Conservation (phyloP, 306 rosid genomes). For the Cajanus cajan region DNA sequence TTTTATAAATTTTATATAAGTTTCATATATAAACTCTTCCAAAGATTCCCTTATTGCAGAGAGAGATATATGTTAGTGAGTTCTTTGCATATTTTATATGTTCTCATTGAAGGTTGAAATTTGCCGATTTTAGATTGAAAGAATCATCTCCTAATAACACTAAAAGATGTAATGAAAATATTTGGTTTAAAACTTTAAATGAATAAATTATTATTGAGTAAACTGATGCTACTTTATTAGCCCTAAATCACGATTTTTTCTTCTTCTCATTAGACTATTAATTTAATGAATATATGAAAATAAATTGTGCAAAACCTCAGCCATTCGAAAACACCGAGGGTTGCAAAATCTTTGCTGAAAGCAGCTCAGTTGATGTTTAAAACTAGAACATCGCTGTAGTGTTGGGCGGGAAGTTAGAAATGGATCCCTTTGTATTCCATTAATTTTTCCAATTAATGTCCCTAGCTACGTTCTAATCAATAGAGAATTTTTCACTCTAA, state of each 20-base stretch:
- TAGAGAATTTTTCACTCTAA: background rate
- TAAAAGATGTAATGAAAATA: background rate
- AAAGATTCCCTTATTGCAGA: background rate
- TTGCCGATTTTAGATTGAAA: background rate
- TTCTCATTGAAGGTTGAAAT: background rate
- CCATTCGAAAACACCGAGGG: background rate
- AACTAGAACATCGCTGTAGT: background rate
- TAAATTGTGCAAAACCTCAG: background rate
- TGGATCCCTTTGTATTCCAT: background rate
- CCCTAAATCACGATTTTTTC: background rate
- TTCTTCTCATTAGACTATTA: background rate
- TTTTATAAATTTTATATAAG: too few relatives aligned
- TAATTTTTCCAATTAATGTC: background rate
- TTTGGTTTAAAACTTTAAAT: background rate
- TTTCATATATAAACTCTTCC: background rate
- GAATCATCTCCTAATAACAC: background rate
- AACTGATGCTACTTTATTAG: background rate
- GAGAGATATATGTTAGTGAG: background rate
- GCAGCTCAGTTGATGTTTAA: background rate
- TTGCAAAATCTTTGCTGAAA: background rate
- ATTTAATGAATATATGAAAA: background rate
- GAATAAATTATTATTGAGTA: background rate
- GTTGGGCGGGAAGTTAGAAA: background rate
- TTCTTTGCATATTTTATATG: too few relatives aligned
- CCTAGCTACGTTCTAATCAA: background rate